A percentile compares a stretch with the other conserved stretches of the same genome.
These are phyloP conservation scores for Podaxis sp. DNA, from an alignment of 768 basidiomycete genomes.

Conservation along the genomic window DNA sequence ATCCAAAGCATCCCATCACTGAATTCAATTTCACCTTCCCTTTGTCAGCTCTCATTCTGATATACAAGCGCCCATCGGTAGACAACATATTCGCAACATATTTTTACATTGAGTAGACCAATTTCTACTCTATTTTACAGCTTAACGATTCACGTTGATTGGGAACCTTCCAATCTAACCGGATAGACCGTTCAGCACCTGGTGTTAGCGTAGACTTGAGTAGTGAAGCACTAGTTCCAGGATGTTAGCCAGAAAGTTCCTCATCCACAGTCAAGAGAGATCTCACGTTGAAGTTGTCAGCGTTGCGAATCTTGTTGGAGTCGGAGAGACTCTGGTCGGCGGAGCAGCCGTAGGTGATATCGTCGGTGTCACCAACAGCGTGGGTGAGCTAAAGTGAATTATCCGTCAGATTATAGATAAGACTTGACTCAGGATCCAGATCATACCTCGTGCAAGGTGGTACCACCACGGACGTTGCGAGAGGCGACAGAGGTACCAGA, in stretches of 20 bases:
- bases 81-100: not conserved
- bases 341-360: constrained; percentile 40
- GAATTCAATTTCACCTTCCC: not conserved
- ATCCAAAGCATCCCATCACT: not conserved
- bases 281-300: constrained; percentile 47
- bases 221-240: constrained; percentile 38
- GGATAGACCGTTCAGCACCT: constrained; percentile 25
- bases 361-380: constrained; percentile 37
- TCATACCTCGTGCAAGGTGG: constrained; percentile 42
- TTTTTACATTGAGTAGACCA: not conserved
- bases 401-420: not conserved
- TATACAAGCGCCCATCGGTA: not conserved
- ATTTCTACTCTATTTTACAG: not conserved
- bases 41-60: too few species aligned
- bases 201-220: constrained; percentile 42
- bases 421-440: not conserved
- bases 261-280: not conserved
- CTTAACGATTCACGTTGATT: not conserved
- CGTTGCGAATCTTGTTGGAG: constrained; percentile 32
- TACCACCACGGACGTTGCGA: constrained; percentile 46
- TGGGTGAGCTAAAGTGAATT: constrained; percentile 35
- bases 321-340: constrained; percentile 37
- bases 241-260: not conserved
- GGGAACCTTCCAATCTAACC: not conserved
- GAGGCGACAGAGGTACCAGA: constrained; percentile 40